These are phyloP conservation scores for Vicia sativa DNA, from an alignment of 306 rosid genomes.

Conservation along the genomic window DNA sequence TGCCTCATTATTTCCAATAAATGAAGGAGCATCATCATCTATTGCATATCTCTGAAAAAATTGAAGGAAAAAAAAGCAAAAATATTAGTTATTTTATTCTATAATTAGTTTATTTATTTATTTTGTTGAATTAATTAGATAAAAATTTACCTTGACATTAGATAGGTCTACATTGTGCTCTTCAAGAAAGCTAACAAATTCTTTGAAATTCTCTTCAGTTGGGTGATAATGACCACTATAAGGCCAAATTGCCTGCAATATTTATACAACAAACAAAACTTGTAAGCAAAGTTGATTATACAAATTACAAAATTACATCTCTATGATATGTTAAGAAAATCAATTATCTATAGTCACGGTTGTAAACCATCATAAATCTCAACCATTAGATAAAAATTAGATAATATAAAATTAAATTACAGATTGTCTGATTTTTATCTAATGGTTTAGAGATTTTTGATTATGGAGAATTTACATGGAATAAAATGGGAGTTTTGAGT, in stretches of 20 bases:
- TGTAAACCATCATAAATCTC: neutral
- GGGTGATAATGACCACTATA: slow-evolving; percentile 98
- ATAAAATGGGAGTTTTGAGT: neutral
- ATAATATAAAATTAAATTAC: neutral
- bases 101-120: neutral
- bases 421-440: neutral
- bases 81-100: neutral
- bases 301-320: neutral
- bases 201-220: slow-evolving; percentile 90
- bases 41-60: slow-evolving; percentile 65
- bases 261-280: slow-evolving; percentile 16
- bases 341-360: neutral
- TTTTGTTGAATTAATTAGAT: neutral
- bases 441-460: neutral
- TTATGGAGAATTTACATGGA: too few relatives aligned
- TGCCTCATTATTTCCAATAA: slow-evolving; percentile 38
- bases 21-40: slow-evolving; percentile 74
- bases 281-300: slow-evolving; percentile 24
- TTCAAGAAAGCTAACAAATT: slow-evolving; percentile 76
- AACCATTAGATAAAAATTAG: neutral
- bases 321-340: neutral
- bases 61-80: neutral
- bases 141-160: slow-evolving; percentile 70
- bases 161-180: slow-evolving; percentile 82
- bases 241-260: slow-evolving; percentile 94